phyloP scores from a whole-genome alignment of 805 yeast species.

The Cyberlindnera galapagoensis region DNA sequence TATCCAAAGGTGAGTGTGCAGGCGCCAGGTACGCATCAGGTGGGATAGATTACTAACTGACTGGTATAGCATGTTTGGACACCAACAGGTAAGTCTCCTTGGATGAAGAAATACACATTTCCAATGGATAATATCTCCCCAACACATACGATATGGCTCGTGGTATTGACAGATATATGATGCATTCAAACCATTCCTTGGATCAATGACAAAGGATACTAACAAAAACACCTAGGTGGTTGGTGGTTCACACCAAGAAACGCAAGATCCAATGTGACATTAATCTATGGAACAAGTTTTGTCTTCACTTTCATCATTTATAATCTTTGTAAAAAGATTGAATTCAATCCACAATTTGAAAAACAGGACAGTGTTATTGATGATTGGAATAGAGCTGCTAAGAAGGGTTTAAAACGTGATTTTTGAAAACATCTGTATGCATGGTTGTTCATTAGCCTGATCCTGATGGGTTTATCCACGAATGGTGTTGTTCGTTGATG shows the following conservation, averaged over 20 bases:
- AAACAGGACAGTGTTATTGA: conserved; percentile 17
- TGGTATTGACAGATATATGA: not conserved
- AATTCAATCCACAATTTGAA: conserved; percentile 16
- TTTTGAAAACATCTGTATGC: too few relatives aligned
- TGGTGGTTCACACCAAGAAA: conserved; percentile 24
- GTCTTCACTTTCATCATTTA: conserved; percentile 15
- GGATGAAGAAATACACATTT: not conserved
- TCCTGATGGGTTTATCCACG: too few relatives aligned
- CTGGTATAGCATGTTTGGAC: conserved; percentile 23
- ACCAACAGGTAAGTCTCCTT: conserved; percentile 20
- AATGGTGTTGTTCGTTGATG: too few relatives aligned
- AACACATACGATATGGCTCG: not conserved
- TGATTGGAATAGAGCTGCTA: conserved; percentile 21
- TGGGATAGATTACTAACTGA: too few relatives aligned
- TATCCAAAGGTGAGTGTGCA: conserved; percentile 20
- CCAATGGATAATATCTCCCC: too few relatives aligned
- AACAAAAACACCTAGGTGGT: conserved; percentile 18
- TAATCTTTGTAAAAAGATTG: conserved; percentile 12
- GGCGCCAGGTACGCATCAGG: too few relatives aligned
- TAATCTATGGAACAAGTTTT: conserved; percentile 11
- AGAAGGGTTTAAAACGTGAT: conserved; percentile 11
- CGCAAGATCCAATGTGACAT: conserved; percentile 14
- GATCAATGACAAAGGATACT: conserved; percentile 6
- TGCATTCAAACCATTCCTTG: not conserved
- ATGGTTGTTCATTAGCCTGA: too few relatives aligned